Percentiles rank a stretch among this genome's conserved stretches.
phyloP scores from a whole-genome alignment of 345 rosid genomes.

The Linum tenue region DNA sequence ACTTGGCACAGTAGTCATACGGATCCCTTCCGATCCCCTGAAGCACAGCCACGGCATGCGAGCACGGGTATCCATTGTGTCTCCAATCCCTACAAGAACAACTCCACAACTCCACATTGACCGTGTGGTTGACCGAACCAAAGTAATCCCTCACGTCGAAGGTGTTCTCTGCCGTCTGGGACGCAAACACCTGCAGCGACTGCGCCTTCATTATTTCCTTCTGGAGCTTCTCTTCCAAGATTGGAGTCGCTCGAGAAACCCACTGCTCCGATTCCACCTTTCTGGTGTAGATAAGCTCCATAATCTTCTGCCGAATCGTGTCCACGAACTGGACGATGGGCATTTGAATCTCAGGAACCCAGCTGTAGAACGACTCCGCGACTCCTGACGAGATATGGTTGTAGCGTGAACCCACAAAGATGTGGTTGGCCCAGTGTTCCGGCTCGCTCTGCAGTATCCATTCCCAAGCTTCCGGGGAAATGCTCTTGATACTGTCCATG shows the following conservation, averaged over 20 bases:
- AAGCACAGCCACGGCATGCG: conserved; percentile 71
- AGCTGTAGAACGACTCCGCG: conserved; percentile 70
- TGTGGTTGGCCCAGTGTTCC: conserved; percentile 78
- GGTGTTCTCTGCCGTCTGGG: conserved; percentile 26
- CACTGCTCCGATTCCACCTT: conserved; percentile 66
- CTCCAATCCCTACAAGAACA: conserved; percentile 84
- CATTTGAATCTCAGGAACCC: conserved; percentile 79
- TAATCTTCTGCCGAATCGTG: conserved; percentile 64
- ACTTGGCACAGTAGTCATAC: conserved; percentile 67
- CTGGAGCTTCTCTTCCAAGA: conserved; percentile 66
- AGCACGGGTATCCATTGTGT: conserved; percentile 65
- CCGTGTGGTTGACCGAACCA: conserved; percentile 48
- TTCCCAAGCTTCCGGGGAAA: conserved; percentile 69
- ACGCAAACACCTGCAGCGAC: conserved; percentile 43
- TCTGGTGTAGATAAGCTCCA: conserved; percentile 62
- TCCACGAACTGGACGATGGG: conserved; percentile 92
- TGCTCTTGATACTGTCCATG: conserved; percentile 53
- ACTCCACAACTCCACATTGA: conserved; percentile 58
- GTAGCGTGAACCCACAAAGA: conserved; percentile 72
- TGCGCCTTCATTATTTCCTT: conserved; percentile 41
- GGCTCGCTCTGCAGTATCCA: conserved; percentile 89
- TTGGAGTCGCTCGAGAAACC: conserved; percentile 60
- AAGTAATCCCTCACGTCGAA: conserved; percentile 44
- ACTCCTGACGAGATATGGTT: conserved; percentile 61
- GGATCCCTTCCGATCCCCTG: conserved; percentile 47